Percentiles rank a stretch among this genome's conserved stretches.
These are phyloP conservation scores for Colletotrichum sp. DNA, from an alignment of 2,329 filamentous ascomycete species.

Conservation along the genomic window DNA sequence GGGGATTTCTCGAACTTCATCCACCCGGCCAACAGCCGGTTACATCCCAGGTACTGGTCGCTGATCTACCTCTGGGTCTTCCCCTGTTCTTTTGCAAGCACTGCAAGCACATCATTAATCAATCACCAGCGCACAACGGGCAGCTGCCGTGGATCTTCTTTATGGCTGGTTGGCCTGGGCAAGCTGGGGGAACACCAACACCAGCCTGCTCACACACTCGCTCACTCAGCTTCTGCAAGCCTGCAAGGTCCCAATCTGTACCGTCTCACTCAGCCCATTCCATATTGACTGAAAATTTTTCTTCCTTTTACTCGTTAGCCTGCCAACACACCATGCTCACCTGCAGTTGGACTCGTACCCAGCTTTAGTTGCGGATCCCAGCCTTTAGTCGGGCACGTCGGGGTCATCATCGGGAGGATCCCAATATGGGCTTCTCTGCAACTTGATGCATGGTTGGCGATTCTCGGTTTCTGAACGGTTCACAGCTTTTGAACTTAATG, in stretches of 20 bases:
- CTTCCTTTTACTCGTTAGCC: conserved; percentile 4
- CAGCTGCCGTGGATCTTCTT: background rate
- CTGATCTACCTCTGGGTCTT: background rate
- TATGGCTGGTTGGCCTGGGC: background rate
- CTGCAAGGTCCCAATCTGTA: conserved; percentile 8
- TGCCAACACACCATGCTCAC: conserved; percentile 7
- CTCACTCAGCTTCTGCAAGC: conserved; percentile 10
- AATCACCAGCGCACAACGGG: conserved; percentile 1
- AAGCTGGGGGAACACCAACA: background rate
- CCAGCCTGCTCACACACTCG: background rate
- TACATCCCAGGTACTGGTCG: background rate
- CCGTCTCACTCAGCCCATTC: conserved; percentile 16
- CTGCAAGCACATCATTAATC: conserved; percentile 14
- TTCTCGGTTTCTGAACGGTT: background rate
- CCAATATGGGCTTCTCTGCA: background rate
- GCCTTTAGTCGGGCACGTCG: background rate
- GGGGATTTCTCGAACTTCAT: background rate
- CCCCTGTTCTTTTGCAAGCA: background rate
- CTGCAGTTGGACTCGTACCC: conserved; percentile 3
- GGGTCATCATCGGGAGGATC: background rate
- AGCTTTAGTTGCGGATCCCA: background rate
- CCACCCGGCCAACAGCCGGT: background rate
- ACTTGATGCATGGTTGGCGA: background rate
- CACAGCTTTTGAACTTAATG: background rate
- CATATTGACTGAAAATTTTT: background rate